Percentiles rank a stretch among this genome's conserved stretches.
Conservation (phyloP, 495 filamentous ascomycete genomes). For the Penicillium macrosclerotiorum region DNA sequence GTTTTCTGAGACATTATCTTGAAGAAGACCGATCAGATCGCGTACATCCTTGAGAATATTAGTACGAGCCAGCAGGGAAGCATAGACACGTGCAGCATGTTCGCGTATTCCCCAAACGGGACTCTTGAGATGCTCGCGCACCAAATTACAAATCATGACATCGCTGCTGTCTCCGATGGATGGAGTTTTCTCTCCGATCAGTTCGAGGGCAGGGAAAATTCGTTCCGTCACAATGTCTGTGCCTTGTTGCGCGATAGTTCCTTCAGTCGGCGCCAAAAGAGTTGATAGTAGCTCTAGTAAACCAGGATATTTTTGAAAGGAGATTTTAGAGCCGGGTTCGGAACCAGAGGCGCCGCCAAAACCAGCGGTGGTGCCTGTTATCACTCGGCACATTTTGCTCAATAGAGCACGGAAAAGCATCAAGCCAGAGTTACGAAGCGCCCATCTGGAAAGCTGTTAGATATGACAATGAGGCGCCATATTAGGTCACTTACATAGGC, state of each 20-base stretch:
- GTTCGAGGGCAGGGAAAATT: slow-evolving; percentile 84
- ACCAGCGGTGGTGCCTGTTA: slow-evolving; percentile 30
- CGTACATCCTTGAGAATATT: slow-evolving; percentile 51
- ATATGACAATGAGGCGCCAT: neutral
- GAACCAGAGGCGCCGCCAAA: slow-evolving; percentile 44
- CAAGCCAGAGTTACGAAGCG: slow-evolving; percentile 87
- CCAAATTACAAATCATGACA: slow-evolving; percentile 30
- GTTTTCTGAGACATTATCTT: slow-evolving; percentile 49
- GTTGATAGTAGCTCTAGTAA: slow-evolving; percentile 65
- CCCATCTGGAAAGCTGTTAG: slow-evolving; percentile 61
- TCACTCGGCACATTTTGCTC: slow-evolving; percentile 56
- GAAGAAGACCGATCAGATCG: slow-evolving; percentile 41
- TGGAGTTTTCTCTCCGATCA: slow-evolving; percentile 59
- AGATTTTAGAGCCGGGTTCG: slow-evolving; percentile 41
- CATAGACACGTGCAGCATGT: slow-evolving; percentile 79
- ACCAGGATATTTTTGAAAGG: slow-evolving; percentile 65
- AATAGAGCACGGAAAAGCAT: slow-evolving; percentile 84
- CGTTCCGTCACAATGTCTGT: slow-evolving; percentile 59
- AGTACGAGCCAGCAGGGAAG: slow-evolving; percentile 55
- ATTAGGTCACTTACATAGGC: slow-evolving; percentile 48
- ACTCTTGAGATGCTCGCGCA: slow-evolving; percentile 56
- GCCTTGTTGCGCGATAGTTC: slow-evolving; percentile 29
- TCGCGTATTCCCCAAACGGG: slow-evolving; percentile 85
- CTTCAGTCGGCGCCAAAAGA: slow-evolving; percentile 53
- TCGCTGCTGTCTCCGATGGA: slow-evolving; percentile 32